phyloP scores from a whole-genome alignment of 768 basidiomycete species.

The Suillus clintonianus region DNA sequence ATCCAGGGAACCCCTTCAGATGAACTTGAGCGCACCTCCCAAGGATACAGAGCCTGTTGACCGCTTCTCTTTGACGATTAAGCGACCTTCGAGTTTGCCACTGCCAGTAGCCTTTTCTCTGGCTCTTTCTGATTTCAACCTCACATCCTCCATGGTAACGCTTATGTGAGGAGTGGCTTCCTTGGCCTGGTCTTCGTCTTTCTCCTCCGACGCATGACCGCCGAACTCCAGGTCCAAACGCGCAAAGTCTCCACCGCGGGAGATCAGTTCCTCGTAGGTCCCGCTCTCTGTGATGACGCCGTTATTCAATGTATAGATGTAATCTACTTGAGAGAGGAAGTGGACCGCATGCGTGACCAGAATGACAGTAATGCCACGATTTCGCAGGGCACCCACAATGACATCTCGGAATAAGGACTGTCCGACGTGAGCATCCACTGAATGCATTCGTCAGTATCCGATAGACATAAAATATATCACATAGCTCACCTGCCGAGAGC shows the following conservation, averaged over 20 bases:
- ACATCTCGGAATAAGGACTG: conserved; percentile 66
- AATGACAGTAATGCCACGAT: conserved; percentile 50
- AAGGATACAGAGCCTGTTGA: conserved; percentile 61
- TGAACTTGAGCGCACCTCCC: conserved; percentile 36
- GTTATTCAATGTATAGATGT: conserved; percentile 47
- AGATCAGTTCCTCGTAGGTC: conserved; percentile 54
- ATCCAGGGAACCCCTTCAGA: not conserved
- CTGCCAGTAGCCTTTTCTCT: conserved; percentile 47
- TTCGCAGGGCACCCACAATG: conserved; percentile 49
- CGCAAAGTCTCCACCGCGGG: conserved; percentile 53
- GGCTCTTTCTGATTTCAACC: conserved; percentile 37
- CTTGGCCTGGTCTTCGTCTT: conserved; percentile 30
- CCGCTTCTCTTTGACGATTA: conserved; percentile 66
- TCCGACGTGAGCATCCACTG: conserved; percentile 77
- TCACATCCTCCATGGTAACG: conserved; percentile 33
- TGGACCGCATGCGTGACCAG: conserved; percentile 59
- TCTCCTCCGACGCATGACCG: conserved; percentile 40
- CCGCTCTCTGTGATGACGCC: conserved; percentile 50
- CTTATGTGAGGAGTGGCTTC: conserved; percentile 11
- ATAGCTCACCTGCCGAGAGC: conserved; percentile 54
- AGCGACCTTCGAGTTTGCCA: conserved; percentile 64
- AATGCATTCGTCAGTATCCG: too few relatives aligned
- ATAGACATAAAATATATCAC: not conserved
- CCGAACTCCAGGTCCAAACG: conserved; percentile 64
- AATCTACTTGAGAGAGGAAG: conserved; percentile 52